Conservation (phyloP, 78 protist genomes). For the Mantamonas sphyraenae region DNA sequence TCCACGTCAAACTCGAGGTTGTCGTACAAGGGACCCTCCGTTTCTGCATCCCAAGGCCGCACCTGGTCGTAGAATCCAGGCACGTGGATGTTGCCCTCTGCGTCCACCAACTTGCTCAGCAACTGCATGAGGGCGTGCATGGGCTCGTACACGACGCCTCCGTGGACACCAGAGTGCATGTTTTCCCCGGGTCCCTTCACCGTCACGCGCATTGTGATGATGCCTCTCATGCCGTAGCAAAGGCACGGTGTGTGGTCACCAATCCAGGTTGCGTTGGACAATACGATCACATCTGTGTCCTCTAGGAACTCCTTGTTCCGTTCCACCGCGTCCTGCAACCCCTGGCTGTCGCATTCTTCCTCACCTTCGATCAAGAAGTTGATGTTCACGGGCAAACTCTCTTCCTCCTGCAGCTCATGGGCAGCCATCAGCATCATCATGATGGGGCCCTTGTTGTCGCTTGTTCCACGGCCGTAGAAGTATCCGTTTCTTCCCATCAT, state of each 20-base stretch:
- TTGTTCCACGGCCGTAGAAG: conserved; percentile 35
- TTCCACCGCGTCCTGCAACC: neutral
- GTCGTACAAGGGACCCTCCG: neutral
- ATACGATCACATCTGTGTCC: conserved; percentile 1
- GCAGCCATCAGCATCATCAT: conserved; percentile 23
- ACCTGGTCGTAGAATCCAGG: conserved; percentile 25
- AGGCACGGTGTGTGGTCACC: conserved; percentile 40
- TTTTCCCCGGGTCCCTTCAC: conserved; percentile 24
- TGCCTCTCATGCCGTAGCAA: conserved; percentile 45
- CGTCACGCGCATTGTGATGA: conserved; percentile 17
- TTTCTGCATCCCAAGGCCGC: neutral
- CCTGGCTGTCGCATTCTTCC: conserved; percentile 2
- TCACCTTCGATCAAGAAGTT: conserved; percentile 31
- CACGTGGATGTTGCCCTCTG: neutral
- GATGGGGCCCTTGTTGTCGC: conserved; percentile 49
- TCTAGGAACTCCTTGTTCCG: neutral
- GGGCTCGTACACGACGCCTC: conserved; percentile 48
- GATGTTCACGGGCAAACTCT: conserved; percentile 8
- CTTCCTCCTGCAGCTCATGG: neutral
- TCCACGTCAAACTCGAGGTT: conserved; percentile 17
- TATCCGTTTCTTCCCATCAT: conserved; percentile 21
- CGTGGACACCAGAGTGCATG: conserved; percentile 51
- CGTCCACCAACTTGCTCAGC: conserved; percentile 7
- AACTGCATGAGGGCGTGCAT: conserved; percentile 16
- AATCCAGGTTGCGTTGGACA: conserved; percentile 38